These are phyloP conservation scores for Oryza australiensis DNA, from an alignment of 176 grass and related monocot species.

Conservation along the genomic window DNA sequence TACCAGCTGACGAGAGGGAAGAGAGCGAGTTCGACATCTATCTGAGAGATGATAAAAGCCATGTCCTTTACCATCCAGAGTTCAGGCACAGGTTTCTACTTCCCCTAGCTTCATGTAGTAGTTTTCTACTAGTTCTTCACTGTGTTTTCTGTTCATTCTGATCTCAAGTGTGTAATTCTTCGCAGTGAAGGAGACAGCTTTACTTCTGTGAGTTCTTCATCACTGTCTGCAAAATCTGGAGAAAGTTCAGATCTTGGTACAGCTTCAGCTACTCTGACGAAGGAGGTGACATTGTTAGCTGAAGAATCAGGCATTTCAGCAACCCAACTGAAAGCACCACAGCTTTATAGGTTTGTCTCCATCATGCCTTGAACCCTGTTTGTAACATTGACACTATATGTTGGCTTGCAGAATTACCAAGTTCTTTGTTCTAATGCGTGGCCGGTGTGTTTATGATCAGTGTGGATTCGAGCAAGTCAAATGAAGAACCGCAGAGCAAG, in stretches of 20 bases:
- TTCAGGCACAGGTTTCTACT: conserved; percentile 37
- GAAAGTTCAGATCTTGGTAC: background rate
- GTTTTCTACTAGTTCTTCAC: too few species aligned
- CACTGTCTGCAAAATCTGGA: background rate
- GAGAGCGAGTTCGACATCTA: conserved; percentile 55
- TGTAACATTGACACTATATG: background rate
- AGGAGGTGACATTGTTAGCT: conserved; percentile 22
- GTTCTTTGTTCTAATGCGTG: conserved; percentile 3
- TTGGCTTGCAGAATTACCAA: background rate
- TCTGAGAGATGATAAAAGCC: conserved; percentile 38
- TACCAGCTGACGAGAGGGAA: conserved; percentile 28
- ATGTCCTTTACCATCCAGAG: conserved; percentile 39
- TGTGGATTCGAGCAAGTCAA: background rate
- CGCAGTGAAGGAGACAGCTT: conserved; percentile 27
- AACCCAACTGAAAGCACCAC: conserved; percentile 22
- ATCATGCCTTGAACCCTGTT: background rate
- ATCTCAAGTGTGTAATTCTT: background rate
- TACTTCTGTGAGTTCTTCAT: background rate
- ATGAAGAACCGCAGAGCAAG: conserved; percentile 20
- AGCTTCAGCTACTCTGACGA: background rate
- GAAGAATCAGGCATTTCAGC: conserved; percentile 25
- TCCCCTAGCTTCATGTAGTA: background rate
- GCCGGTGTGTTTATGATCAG: conserved; percentile 4
- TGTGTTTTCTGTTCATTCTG: background rate
- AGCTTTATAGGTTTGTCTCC: conserved; percentile 34